phyloP scores from a whole-genome alignment of 2,329 filamentous ascomycete species.

The Colletotrichum abscissum region DNA sequence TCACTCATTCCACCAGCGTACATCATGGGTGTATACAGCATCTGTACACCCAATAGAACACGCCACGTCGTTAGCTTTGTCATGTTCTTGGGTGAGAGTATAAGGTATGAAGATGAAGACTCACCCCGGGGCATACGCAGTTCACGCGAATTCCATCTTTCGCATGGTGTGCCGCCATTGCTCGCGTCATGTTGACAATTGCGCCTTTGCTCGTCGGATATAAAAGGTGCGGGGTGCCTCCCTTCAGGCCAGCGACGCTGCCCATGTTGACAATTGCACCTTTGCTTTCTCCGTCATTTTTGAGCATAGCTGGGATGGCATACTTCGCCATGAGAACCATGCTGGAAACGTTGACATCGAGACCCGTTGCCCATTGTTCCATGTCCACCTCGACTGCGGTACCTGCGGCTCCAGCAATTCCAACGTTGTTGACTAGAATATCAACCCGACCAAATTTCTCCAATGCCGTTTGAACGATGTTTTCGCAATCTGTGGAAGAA shows the following conservation, averaged over 20 bases:
- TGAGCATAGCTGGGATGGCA: slow-evolving; percentile 39
- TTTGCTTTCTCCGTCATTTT: slow-evolving; percentile 58
- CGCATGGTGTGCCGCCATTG: slow-evolving; percentile 58
- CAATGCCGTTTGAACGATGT: slow-evolving; percentile 53
- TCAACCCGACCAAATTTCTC: slow-evolving; percentile 66
- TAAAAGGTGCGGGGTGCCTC: slow-evolving; percentile 51
- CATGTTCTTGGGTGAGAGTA: neutral
- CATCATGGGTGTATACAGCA: slow-evolving; percentile 62
- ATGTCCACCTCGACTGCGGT: slow-evolving; percentile 72
- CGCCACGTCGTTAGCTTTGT: neutral
- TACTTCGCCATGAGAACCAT: slow-evolving; percentile 37
- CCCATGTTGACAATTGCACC: slow-evolving; percentile 72
- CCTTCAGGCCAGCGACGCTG: slow-evolving; percentile 66
- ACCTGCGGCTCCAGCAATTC: slow-evolving; percentile 67
- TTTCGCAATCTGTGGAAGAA: slow-evolving; percentile 59
- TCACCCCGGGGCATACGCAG: slow-evolving; percentile 60
- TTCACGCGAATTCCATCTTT: slow-evolving; percentile 26
- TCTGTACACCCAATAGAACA: slow-evolving; percentile 38
- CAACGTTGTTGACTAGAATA: slow-evolving; percentile 74
- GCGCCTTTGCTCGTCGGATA: slow-evolving; percentile 55
- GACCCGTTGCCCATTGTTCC: slow-evolving; percentile 64
- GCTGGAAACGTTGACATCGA: slow-evolving; percentile 53
- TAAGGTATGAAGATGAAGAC: neutral
- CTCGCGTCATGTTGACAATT: slow-evolving; percentile 57
- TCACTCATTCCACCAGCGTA: slow-evolving; percentile 51